Evolutionary conservation across 495 filamentous ascomycete species (phyloP), one percentile per base, ranked within the genome.

Genomic region (Podospora sp.): DNA sequence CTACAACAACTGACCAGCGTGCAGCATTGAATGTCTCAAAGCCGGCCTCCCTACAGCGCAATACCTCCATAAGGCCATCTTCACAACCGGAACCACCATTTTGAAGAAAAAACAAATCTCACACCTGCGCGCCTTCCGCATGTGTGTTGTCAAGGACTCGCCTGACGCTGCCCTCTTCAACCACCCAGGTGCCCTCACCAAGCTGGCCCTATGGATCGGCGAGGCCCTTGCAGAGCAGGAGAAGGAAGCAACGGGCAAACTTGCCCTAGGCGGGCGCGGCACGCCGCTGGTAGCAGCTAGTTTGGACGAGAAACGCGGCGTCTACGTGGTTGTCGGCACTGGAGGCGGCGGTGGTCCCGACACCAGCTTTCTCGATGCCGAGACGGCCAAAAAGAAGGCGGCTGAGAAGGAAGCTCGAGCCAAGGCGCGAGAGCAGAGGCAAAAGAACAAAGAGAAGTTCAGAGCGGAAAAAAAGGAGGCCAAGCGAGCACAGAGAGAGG

Each of bases 91-190:
- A 40, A 94, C 93, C 5, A 88, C 92, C 1, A 81, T 99, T 12
- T 88, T 99, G 27, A 91, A 93, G 51, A 99, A 99, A 78, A 90
- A 90, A 50, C 95, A 97, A 74, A 97, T 99, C 69, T 89, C 91
- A 14, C 92, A 96, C 75, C 82, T 99, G 36, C 88, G 91, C 7
- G 91, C 93, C 7, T 99, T 97, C 78, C 91, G 95, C 46, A 94
- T 99, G 82, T 93, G 91, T 11, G 90, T 99, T 27, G 94, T 99
- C 70, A 96, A 96, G 73, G 95, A 98, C 73, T 92, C 94, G 1
- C 92, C 94, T 0, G 95, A 97, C 71, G 90, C 96, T 6, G 78
- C 85, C 50, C 84, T 97, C 9, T 99, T 99, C 77, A 91, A 89
- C 7, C 94, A 97, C 71, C 93, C 95, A 0, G 91, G 92, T 4